Conservation (phyloP, 257 asterid genomes). For the Ehretia macrophylla region DNA sequence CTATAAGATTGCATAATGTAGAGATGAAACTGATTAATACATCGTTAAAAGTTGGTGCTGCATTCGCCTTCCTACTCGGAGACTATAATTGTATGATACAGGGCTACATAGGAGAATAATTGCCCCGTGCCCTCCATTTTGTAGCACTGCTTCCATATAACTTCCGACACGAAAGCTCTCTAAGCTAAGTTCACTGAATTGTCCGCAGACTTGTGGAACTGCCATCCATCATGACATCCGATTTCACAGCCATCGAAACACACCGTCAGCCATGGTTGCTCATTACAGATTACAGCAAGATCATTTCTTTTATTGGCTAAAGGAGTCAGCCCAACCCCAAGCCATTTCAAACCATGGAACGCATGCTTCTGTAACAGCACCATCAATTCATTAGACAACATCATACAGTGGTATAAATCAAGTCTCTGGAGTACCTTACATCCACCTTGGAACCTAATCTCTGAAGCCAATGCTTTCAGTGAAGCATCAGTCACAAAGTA, state of each 20-base stretch:
- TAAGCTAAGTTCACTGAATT: too few species aligned
- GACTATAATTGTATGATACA: too few species aligned
- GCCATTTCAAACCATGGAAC: slow-evolving; percentile 61
- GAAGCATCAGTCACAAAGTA: slow-evolving; percentile 53
- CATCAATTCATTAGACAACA: slow-evolving; percentile 35
- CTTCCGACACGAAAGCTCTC: too few species aligned
- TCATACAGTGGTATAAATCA: slow-evolving; percentile 46
- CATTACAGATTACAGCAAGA: slow-evolving; percentile 22
- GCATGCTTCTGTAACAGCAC: slow-evolving; percentile 32
- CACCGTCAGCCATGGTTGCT: slow-evolving; percentile 61
- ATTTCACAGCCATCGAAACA: slow-evolving; percentile 75
- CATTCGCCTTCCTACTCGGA: too few species aligned
- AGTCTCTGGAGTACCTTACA: slow-evolving; percentile 38
- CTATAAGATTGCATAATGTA: too few species aligned
- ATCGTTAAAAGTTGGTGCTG: too few species aligned
- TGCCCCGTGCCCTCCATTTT: too few species aligned
- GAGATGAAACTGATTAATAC: too few species aligned
- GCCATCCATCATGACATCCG: slow-evolving; percentile 90
- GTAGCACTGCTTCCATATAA: too few species aligned
- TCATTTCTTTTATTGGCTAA: slow-evolving; percentile 30
- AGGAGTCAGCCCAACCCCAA: slow-evolving; percentile 57
- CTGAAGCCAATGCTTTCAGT: slow-evolving; percentile 33
- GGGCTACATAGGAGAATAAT: too few species aligned
- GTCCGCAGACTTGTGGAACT: slow-evolving; percentile 26
- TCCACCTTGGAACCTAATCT: slow-evolving; percentile 22